Base-by-base conservation (phyloP, 2,329 filamentous ascomycete genomes). In the Trichoderma polysporum region DNA sequence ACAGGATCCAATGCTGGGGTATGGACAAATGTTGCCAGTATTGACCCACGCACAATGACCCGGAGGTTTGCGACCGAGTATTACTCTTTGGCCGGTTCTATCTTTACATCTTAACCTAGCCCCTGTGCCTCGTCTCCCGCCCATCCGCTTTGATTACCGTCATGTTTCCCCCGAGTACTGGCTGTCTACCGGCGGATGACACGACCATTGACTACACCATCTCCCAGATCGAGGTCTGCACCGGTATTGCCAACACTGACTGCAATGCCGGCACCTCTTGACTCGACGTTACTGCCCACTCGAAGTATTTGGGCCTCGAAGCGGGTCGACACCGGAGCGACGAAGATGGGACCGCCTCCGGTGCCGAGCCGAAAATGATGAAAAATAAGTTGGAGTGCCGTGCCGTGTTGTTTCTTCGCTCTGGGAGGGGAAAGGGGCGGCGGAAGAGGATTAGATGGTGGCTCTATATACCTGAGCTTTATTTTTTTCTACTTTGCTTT, bases 121-220 rank as follows among this genome's bases (percentile, higher is more conserved):
- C 75, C 87, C 89, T 0, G 85, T 93, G 1, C 88, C 91, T 0
- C 84, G 87, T 50, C 81, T 93, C 41, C 90, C 90, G 1, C 85
- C 88, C 12, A 77, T 86, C 66, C 61, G 85, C 53, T 75, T 90
- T 60, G 85, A 85, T 39, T 93, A 88, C 79, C 79, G 84, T 45
- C 90, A 92, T 76, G 85, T 86, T n/a, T 85, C 82, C 17, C 89
- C 90, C 1, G 91, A 93, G 80, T 91, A 88, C 78, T 92, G 86
- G 83, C 79, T 90, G 39, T 74, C 79, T 8, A 74, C 72, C 35
- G 80, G 80, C 17, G 62, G n/a, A 62, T 2, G 70, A 74, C 17
- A 73, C 69, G 58, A 78, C 76, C 7, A 70, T 75, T 45, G 70
- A 77, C 68, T 83, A 83, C 71, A 68, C 71, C 15, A 69, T 81